Evolutionary conservation across 345 rosid species (phyloP), one percentile per base, ranked within the genome.

Genomic region (Hibiscus trionum): DNA sequence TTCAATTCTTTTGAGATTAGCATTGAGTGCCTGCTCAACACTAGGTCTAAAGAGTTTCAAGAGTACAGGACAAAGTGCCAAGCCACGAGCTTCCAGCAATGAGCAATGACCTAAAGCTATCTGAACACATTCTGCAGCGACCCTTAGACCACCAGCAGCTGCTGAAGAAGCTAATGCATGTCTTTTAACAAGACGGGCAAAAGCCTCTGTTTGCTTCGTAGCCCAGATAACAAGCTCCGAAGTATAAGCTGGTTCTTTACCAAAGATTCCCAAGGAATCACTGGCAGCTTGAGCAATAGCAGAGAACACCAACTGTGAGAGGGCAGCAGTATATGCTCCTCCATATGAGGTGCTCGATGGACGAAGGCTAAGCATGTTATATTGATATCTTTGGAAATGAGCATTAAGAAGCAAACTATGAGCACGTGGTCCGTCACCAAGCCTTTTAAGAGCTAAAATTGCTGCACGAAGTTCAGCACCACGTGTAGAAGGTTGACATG

Each of bases 171-270:
- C 90, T 77, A 96, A 82, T 67, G 99, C 98, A 71, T 96, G 99
- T 75, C 99, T 86, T 83, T 93, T 89, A 65, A 96, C 97, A 81
- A 93, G 99, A 77, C 77, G 84, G 66, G 97, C 91, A 84, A 93
- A 93, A 11, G 91, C 82, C 85, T 96, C 96, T 1, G 91, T 87
- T 82, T 93, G 98, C 84, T 87, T 88, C 39, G 96, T 88, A 53
- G 99, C 97, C 99, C 99, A 96, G 85, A 94, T 85, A 63, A 96
- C 98, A 71, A 96, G 97, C 85, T 96, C 98, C 57, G 99, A 96
- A 71, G 90, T 80, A 78, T 93, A 96, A 66, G 96, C 93, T 39
- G 86, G 88, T 82, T 93, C 98, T 71, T 82, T 85, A 60, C 98
- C 97, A 77, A 93, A 96, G 69, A 93, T 93, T 64, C 85, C 65